Evolutionary conservation across 2,329 filamentous ascomycete species (phyloP).

Genomic region (Penicillium sp.): DNA sequence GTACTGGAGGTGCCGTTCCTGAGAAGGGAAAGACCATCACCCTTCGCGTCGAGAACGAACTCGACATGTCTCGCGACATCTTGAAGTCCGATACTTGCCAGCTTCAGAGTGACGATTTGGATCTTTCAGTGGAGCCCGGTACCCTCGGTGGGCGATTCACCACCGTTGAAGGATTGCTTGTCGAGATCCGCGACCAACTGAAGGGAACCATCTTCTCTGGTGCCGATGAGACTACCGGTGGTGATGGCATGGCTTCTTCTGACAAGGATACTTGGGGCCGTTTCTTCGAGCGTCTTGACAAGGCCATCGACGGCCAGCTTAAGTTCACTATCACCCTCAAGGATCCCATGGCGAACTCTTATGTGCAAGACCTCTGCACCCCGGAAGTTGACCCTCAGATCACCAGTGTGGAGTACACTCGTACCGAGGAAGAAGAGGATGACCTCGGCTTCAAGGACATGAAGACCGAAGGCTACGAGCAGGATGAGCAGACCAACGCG

Average conservation of each 20-base stretch:
- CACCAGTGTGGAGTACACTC: constrained; percentile 75
- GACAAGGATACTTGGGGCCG: constrained; percentile 73
- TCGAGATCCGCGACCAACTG: constrained; percentile 88
- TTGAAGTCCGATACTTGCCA: constrained; percentile 94
- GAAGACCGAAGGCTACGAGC: constrained; percentile 84
- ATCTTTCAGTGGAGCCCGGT: constrained; percentile 66
- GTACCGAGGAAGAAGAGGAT: constrained; percentile 91
- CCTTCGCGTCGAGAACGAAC: constrained; percentile 66
- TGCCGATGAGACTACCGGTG: constrained; percentile 63
- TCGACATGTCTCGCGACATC: constrained; percentile 87
- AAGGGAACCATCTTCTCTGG: constrained; percentile 80
- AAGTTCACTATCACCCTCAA: constrained; percentile 81
- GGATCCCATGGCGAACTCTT: constrained; percentile 89
- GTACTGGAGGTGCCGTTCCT: constrained; percentile 92
- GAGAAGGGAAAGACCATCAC: constrained; percentile 82
- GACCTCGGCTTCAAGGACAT: constrained; percentile 89
- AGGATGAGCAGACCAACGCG: constrained; percentile 43
- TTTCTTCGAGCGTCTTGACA: constrained; percentile 77
- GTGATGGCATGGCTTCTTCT: constrained; percentile 71
- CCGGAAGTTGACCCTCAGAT: constrained; percentile 85
- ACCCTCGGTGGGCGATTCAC: constrained; percentile 96
- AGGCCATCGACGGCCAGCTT: constrained; percentile 76
- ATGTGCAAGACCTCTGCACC: constrained; percentile 82
- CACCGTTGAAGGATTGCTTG: constrained; percentile 74
- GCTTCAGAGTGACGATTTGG: constrained; percentile 82